These are phyloP conservation scores for Diplocarpon rosae DNA, from an alignment of 2,329 filamentous ascomycete genomes.

Conservation along the genomic window DNA sequence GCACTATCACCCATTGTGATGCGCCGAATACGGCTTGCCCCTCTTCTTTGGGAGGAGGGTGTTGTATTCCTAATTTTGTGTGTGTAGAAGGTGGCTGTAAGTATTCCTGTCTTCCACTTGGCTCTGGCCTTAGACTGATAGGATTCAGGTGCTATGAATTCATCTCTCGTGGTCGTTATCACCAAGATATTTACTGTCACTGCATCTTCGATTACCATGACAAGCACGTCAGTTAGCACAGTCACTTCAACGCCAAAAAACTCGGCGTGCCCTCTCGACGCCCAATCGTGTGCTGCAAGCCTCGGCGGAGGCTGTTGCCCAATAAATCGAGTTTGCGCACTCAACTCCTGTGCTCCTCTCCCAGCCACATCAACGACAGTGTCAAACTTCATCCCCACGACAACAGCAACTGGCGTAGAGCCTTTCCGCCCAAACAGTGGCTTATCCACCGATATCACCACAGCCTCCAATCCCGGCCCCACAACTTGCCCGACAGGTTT, in stretches of 20 bases:
- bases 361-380: conserved; percentile 23
- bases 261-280: conserved; percentile 12
- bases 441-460: conserved; percentile 29
- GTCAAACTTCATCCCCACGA: conserved; percentile 23
- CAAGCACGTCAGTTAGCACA: conserved; percentile 26
- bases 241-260: conserved; percentile 11
- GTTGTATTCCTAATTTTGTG: conserved; percentile 61
- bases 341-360: conserved; percentile 25
- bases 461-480: conserved; percentile 12
- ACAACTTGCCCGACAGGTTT: conserved; percentile 73
- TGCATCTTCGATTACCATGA: conserved; percentile 7
- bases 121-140: background rate
- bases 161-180: conserved; percentile 14
- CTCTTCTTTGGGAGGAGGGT: conserved; percentile 57
- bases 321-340: conserved; percentile 21
- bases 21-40: conserved; percentile 54
- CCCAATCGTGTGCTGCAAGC: conserved; percentile 19
- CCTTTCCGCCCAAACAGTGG: conserved; percentile 38
- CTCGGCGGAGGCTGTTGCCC: conserved; percentile 27
- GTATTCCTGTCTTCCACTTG: conserved; percentile 17
- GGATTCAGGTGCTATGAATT: conserved; percentile 14
- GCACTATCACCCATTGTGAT: conserved; percentile 50
- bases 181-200: conserved; percentile 12
- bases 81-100: conserved; percentile 61
- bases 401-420: conserved; percentile 31